phyloP scores from a whole-genome alignment of 768 basidiomycete species.

The Mrakia gelida region DNA sequence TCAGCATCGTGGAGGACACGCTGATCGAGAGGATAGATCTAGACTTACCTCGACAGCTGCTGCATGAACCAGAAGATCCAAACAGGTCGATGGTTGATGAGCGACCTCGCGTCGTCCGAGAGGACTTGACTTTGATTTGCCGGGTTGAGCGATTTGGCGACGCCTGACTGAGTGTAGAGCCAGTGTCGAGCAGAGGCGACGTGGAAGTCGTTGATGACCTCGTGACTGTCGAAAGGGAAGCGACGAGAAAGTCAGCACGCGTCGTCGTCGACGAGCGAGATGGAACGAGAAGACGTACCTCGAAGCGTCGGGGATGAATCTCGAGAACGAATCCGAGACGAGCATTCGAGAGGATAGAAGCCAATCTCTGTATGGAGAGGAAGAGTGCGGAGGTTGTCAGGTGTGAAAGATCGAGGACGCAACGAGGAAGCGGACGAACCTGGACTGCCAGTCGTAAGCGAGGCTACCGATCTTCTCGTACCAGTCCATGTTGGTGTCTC shows the following conservation, averaged over 20 bases:
- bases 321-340: conserved; percentile 21
- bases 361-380: conserved; percentile 11
- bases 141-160: conserved; percentile 21
- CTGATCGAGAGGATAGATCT: background rate
- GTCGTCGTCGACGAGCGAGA: too few relatives aligned
- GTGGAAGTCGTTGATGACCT: conserved; percentile 3
- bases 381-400: background rate
- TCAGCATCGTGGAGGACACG: background rate
- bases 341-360: conserved; percentile 19
- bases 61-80: conserved; percentile 28
- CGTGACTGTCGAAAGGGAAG: background rate
- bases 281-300: background rate
- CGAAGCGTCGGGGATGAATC: background rate
- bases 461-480: conserved; percentile 16
- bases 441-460: conserved; percentile 25
- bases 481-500: conserved; percentile 1
- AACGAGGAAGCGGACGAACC: background rate
- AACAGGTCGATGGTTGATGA: conserved; percentile 27
- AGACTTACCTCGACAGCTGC: conserved; percentile 21
- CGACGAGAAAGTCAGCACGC: background rate
- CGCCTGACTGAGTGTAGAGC: conserved; percentile 20
- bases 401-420: background rate
- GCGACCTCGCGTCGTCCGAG: background rate
- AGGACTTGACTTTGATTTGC: background rate
- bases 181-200: conserved; percentile 19